Base-by-base conservation (phyloP, 1,139 yeast genomes). In the Arxiozyma telluris region DNA sequence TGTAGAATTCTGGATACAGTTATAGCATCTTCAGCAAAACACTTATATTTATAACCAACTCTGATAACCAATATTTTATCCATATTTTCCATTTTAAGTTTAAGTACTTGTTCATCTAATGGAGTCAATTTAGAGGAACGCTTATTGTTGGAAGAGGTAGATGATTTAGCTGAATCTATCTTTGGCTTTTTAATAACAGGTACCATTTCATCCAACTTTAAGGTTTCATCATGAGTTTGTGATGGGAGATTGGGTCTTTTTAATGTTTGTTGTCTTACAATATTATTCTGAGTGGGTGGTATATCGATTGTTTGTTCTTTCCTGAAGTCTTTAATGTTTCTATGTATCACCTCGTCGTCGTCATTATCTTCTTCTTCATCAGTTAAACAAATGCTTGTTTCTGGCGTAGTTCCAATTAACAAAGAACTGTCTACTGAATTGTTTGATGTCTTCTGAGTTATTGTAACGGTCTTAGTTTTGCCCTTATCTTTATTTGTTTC, bases 1-100 rank as follows among this genome's bases (percentile, higher is more conserved):
- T 86, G 84, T 44, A 89, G 70, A 17, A 84, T 76, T 51, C 75
- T 71, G 11, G 96, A 77, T 0, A 84, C 96, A 3, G 73, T 73
- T 20, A 73, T 75, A 0, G 98, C 98, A 71, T 91, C 97, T 53
- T 82, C 78, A 0, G 96, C 96, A 66, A 82, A 89, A 56, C 90
- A 83, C 64, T 87, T 87, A 71, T 83, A 93, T 68, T 89, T 89
- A 71, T 93, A 93, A 0, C 98, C 98, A 9, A 87, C 94, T 65
- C 93, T 94, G 25, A 93, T 77, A 0, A 93, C 82, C 8, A 93
- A 73, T 1, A 93, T 62, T 49, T 87, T 86, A 58, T 88, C 96
- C 50, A 69, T 66, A 64, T 91, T 73, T 1, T 71, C 66, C 4
- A 69, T 63, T 62, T 89, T 89, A 51, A 93, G 71, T 4, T 81